Evolutionary conservation across 352 stramenopile genomes (phyloP), one percentile per base, ranked within the genome.

Genomic region (Peronospora tabacina): DNA sequence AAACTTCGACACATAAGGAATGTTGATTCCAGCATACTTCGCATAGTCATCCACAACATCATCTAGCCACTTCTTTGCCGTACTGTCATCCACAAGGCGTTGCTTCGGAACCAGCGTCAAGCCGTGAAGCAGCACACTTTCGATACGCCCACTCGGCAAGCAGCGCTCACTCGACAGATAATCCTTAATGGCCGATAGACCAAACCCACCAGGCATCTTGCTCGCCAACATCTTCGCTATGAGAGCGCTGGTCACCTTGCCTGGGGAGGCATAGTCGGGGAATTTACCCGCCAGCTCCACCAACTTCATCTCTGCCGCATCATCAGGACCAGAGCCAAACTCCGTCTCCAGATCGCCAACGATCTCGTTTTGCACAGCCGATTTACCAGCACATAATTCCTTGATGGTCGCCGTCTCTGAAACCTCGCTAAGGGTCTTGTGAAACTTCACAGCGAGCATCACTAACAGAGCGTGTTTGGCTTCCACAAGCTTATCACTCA

Each of bases 361-460:
- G 19, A 95, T 76, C 63, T 95, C 85, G 50, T 94, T 95, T 50
- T 94, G 82, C n/a, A 94, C 61, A 19, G 85, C 80, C 7, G 75
- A 91, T 61, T 93, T 93, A 33, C 82, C 84, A 12, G 74, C 81
- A 32, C 74, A 58, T 2, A 94, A 55, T 40, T 85, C 76, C 64
- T 94, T 90, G 53, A 95, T 86, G 7, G 71, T 89, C 13, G 66
- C 48, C 10, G 65, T 71, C 10, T 84, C 74, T 2, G 60, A 57
- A 29, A 95, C 61, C 37, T 94, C 76, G 16, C 49, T 68, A 36
- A 90, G 76, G 4, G 52, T 29, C 75, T 88, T 90, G 48, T 71
- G 67, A 38, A 91, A 72, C 64, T 94, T 95, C 16, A 64, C 62
- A 12, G 81, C 63, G 10, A 95, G 58, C 46, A 95, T 67, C 40